Evolutionary conservation across 192 early-diverging fungal species (phyloP), one percentile per base, ranked within the genome.

Genomic region (Funneliformis mosseae): DNA sequence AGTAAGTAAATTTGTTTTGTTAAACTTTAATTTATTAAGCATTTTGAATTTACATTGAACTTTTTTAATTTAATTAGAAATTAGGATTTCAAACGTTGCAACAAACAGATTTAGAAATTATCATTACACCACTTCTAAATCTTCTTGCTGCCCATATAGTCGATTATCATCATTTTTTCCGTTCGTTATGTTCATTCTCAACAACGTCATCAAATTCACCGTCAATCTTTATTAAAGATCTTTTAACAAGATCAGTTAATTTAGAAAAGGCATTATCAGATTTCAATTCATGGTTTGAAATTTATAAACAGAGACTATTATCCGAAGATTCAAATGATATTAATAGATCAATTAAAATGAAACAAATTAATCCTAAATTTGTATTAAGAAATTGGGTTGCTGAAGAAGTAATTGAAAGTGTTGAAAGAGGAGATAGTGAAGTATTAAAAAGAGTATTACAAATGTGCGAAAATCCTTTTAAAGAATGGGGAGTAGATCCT

Each of bases 331-430:
- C 60, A 43, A 48, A 83, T 11, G 81, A 83, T 21, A 45, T 66
- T 28, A 67, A 67, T 12, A 83, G 93, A 21, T 76, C 77, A 39
- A 66, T 45, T n/a, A 66, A 82, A 23, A 96, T 97, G 95, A 83
- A 90, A 55, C 60, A 70, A 12, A 81, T 84, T 63, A 97, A 97
- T 79, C 96, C 95, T 8, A 86, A 85, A 55, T 95, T 92, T 85
- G 88, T 93, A 9, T 85, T 95, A 62, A 90, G 95, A 23, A 95
- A 95, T 78, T 94, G 92, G 90, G 89, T 95, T 42, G 90, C 94
- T 4, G 88, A 94, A 73, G 89, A 89, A 46, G 87, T 93, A 2
- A 91, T 92, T 62, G 82, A 86, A 85, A 84, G 39, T 81, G 84
- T 21, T 42, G 87, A 91, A 21, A 78, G 83, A 39, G 83, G 87